Evolutionary conservation across 495 filamentous ascomycete species (phyloP).

Genomic region (Oidiodendron maius): DNA sequence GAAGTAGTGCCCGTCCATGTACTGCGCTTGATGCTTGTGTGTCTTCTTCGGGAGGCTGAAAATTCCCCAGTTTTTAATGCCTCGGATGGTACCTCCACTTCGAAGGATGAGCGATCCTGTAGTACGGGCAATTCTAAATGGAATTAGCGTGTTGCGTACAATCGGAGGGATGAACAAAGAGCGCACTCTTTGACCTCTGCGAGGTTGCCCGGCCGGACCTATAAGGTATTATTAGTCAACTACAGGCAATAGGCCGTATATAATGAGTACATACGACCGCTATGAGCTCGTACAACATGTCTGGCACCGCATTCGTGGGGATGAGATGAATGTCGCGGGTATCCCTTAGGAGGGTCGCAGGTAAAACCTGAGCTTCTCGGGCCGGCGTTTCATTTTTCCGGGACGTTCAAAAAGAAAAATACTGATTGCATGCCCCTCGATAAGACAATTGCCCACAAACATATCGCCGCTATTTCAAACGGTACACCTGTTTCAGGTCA

Average conservation of each 20-base stretch:
- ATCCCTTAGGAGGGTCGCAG: too few species aligned
- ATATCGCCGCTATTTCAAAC: neutral
- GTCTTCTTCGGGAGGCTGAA: conserved; percentile 74
- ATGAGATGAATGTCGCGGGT: too few species aligned
- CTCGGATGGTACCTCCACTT: conserved; percentile 84
- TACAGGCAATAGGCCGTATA: too few species aligned
- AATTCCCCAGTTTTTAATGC: conserved; percentile 88
- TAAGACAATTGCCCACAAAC: conserved; percentile 3
- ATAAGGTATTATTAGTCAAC: conserved; percentile 10
- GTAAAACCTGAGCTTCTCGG: neutral
- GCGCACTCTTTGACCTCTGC: conserved; percentile 90
- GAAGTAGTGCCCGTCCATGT: conserved; percentile 89
- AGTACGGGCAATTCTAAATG: conserved; percentile 73
- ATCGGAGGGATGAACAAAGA: conserved; percentile 4
- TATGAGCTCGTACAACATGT: conserved; percentile 96
- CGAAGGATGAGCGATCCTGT: conserved; percentile 78
- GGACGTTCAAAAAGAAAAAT: neutral
- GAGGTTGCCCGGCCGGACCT: conserved; percentile 88
- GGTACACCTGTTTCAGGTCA: neutral
- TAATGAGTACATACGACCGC: conserved; percentile 68
- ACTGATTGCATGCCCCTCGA: neutral
- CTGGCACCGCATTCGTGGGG: conserved; percentile 5
- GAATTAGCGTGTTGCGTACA: conserved; percentile 1
- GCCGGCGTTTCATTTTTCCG: neutral
- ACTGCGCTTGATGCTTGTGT: conserved; percentile 69